Evolutionary conservation across 345 rosid genomes (phyloP).

Genomic region (Pseudoturritis turrita): DNA sequence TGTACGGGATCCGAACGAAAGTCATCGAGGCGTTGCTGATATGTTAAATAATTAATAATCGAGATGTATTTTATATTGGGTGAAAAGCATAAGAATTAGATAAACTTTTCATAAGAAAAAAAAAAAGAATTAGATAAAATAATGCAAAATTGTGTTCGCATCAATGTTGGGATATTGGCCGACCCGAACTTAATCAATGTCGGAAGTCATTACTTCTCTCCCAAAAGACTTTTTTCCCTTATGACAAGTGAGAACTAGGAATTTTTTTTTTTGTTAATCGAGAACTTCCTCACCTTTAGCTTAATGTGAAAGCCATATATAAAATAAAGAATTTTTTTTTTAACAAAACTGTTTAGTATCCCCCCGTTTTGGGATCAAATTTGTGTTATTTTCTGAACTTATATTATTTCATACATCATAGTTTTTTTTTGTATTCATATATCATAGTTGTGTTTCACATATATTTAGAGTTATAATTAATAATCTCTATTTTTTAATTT

Average conservation of each 20-base stretch:
- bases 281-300: not conserved
- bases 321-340: no score
- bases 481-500: no score
- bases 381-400: not conserved
- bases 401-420: not conserved
- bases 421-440: not conserved
- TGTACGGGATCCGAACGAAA: no score
- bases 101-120: no score
- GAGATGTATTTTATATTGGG: no score
- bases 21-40: no score
- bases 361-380: not conserved
- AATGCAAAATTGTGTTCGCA: slow-evolving; percentile 31
- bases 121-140: not conserved
- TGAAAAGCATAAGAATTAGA: not conserved
- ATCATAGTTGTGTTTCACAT: no score
- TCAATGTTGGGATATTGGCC: slow-evolving; percentile 64
- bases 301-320: slow-evolving; percentile 10
- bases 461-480: no score
- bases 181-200: slow-evolving; percentile 54
- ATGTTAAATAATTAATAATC: no score
- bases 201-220: slow-evolving; percentile 34
- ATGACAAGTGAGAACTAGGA: not conserved
- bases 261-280: not conserved
- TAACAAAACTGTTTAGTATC: not conserved
- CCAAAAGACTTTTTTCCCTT: slow-evolving; percentile 5